phyloP scores from a whole-genome alignment of 345 rosid genomes.

The Raphanus sativus region DNA sequence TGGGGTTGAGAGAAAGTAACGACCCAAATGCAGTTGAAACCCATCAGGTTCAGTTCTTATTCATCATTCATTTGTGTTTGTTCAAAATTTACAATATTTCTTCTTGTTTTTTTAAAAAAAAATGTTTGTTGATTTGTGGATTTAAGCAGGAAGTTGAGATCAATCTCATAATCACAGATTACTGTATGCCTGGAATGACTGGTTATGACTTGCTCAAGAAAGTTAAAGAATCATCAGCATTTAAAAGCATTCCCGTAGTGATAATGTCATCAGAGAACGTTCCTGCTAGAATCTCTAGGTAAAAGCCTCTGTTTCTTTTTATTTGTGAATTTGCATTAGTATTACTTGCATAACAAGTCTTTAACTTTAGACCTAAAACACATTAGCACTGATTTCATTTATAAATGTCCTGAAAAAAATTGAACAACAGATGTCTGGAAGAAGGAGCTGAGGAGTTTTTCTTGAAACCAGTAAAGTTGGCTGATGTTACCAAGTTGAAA shows the following conservation, averaged over 20 bases:
- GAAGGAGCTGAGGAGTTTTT: slow-evolving; percentile 97
- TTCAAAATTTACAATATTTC: not conserved
- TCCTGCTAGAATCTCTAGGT: slow-evolving; percentile 80
- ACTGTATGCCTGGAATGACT: slow-evolving; percentile 97
- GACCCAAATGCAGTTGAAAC: slow-evolving; percentile 35
- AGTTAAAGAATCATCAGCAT: slow-evolving; percentile 70
- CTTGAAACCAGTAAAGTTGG: slow-evolving; percentile 75
- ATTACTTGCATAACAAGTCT: not conserved
- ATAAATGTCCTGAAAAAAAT: not conserved
- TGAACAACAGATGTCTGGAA: slow-evolving; percentile 61
- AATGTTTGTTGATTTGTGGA: not conserved
- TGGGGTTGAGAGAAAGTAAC: slow-evolving; percentile 54
- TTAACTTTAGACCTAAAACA: not conserved
- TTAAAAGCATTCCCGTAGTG: slow-evolving; percentile 81
- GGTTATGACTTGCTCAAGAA: slow-evolving; percentile 89
- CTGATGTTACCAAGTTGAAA: slow-evolving; percentile 75
- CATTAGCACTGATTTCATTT: not conserved
- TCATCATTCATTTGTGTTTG: not conserved
- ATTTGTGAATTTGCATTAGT: not conserved
- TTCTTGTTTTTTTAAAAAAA: not conserved
- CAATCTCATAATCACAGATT: slow-evolving; percentile 86
- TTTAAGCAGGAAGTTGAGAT: slow-evolving; percentile 49
- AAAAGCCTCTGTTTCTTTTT: not conserved
- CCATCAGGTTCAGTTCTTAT: slow-evolving; percentile 32
- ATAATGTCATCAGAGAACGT: slow-evolving; percentile 93